A percentile compares a stretch with the other conserved stretches of the same genome.
Evolutionary conservation across 495 filamentous ascomycete genomes (phyloP).

Genomic region (Cercophora newfieldiana): DNA sequence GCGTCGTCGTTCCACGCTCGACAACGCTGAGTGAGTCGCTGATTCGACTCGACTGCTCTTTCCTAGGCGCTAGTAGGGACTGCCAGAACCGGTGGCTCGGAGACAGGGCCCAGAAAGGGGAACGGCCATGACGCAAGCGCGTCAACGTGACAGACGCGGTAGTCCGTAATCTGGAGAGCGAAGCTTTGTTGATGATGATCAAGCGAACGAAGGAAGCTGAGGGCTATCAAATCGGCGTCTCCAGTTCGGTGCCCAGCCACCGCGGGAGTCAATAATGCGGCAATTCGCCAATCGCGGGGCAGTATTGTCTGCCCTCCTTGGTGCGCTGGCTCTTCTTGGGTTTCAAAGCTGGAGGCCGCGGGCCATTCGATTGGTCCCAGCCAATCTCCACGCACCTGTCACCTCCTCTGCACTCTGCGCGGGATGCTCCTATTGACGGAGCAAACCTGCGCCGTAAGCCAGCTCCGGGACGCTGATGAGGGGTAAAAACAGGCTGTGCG

Average conservation of each 20-base stretch:
- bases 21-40: not conserved
- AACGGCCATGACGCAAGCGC: conserved; percentile 5
- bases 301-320: conserved; percentile 31
- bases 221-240: conserved; percentile 7
- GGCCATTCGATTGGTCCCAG: conserved; percentile 25
- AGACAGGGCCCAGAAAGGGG: not conserved
- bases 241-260: conserved; percentile 16
- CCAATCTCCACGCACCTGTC: conserved; percentile 9
- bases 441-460: not conserved
- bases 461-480: conserved; percentile 11
- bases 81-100: not conserved
- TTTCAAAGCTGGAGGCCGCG: conserved; percentile 24
- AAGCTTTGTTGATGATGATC: not conserved
- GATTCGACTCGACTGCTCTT: not conserved
- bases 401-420: not conserved
- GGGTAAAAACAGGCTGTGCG: conserved; percentile 15
- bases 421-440: conserved; percentile 12
- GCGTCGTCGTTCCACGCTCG: not conserved
- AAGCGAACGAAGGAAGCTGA: not conserved
- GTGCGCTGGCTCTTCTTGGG: conserved; percentile 30
- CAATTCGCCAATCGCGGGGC: conserved; percentile 5
- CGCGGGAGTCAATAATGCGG: not conserved
- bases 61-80: not conserved
- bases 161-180: not conserved
- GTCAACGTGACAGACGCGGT: not conserved